Conservation (phyloP, 805 yeast species). For the Sugiyamaella chiloensis region DNA sequence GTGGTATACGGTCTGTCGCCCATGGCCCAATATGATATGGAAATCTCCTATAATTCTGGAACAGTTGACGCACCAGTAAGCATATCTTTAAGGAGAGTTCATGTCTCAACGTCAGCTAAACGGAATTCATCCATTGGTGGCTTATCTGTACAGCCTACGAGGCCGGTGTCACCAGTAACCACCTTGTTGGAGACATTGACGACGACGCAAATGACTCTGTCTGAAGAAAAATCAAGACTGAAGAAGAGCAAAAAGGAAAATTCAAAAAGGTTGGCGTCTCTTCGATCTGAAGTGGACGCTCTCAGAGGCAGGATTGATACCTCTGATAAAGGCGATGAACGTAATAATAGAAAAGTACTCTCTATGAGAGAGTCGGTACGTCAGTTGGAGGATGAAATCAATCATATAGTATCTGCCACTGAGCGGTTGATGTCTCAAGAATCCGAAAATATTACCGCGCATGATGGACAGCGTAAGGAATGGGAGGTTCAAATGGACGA, state of each 20-base stretch:
- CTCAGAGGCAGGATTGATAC: conserved; percentile 46
- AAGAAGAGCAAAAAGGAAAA: conserved; percentile 59
- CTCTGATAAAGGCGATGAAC: conserved; percentile 54
- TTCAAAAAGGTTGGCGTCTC: conserved; percentile 48
- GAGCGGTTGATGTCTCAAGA: conserved; percentile 18
- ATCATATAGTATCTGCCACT: conserved; percentile 18
- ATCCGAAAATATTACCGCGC: conserved; percentile 13
- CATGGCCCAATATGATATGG: conserved; percentile 59
- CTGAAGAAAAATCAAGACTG: conserved; percentile 54
- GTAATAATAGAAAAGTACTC: conserved; percentile 50
- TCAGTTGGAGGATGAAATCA: conserved; percentile 38
- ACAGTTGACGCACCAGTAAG: background rate
- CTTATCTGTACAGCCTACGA: conserved; percentile 20
- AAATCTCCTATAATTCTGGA: conserved; percentile 33
- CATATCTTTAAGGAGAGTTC: conserved; percentile 5
- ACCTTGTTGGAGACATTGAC: conserved; percentile 64
- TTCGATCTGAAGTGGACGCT: conserved; percentile 56
- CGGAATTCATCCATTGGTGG: background rate
- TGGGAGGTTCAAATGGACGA: conserved; percentile 23
- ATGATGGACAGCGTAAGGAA: conserved; percentile 16
- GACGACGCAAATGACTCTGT: conserved; percentile 58
- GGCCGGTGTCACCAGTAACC: conserved; percentile 54
- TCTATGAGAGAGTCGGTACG: conserved; percentile 48
- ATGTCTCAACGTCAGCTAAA: conserved; percentile 16
- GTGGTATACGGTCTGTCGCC: conserved; percentile 66